Evolutionary conservation across 352 stramenopile genomes (phyloP).

Genomic region (Globisporangium radiosum): DNA sequence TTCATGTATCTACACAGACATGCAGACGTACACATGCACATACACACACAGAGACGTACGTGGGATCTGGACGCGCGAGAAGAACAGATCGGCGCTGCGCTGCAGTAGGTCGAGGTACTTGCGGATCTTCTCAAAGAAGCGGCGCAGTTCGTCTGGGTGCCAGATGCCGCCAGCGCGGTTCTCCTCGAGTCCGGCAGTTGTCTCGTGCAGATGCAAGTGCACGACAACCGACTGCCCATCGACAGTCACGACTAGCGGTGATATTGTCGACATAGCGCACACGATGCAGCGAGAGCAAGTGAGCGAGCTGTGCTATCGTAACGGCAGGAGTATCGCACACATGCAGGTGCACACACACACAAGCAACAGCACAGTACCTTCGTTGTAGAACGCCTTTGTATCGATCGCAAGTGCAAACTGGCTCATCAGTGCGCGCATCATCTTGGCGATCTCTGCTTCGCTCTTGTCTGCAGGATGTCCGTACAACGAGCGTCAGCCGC

Average conservation of each 20-base stretch:
- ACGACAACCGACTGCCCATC: slow-evolving; percentile 37
- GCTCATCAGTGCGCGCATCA: slow-evolving; percentile 44
- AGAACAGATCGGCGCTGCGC: slow-evolving; percentile 42
- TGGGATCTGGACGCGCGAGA: slow-evolving; percentile 62
- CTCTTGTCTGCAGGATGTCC: slow-evolving; percentile 20
- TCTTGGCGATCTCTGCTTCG: slow-evolving; percentile 31
- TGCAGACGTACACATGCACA: too few species aligned
- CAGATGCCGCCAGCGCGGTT: slow-evolving; percentile 54
- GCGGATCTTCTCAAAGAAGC: slow-evolving; percentile 51
- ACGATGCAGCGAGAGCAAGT: neutral
- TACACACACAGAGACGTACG: slow-evolving; percentile 16
- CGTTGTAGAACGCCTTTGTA: slow-evolving; percentile 61
- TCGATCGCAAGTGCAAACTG: slow-evolving; percentile 52
- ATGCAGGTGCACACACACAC: neutral
- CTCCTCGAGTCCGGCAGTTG: slow-evolving; percentile 43
- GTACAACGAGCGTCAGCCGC: neutral
- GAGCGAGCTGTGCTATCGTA: neutral
- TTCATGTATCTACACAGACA: too few species aligned
- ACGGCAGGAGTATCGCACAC: neutral
- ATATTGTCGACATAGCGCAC: too few species aligned
- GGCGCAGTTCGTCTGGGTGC: slow-evolving; percentile 60
- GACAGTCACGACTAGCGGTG: slow-evolving; percentile 18
- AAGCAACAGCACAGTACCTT: slow-evolving; percentile 22
- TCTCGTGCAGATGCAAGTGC: slow-evolving; percentile 70
- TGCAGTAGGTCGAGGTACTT: slow-evolving; percentile 44